Evolutionary conservation across 164 flowering plant genomes (phyloP), one percentile per base, ranked within the genome.

Genomic region (Vitis amurensis): DNA sequence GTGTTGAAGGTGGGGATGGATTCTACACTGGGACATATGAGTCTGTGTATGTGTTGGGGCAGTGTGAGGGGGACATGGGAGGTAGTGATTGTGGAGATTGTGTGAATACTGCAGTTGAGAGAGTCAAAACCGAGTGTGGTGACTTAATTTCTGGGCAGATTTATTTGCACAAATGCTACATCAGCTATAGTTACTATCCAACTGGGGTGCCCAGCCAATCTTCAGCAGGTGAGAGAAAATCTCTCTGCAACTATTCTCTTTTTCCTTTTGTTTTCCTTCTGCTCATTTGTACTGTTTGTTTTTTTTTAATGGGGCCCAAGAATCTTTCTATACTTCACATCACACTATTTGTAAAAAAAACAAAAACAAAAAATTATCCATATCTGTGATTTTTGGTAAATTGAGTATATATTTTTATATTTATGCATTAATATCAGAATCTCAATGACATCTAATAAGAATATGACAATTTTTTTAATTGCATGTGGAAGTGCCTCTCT

Each of bases 141-240:
- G 74, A 78, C 56, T 74, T 88, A 2, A 76, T 82, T 67, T 79
- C 84, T 11, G 92, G 79, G 3, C 90, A 88, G 68, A 60, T 79
- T 12, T 88, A 87, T 74, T 77, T 88, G 8, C 75, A 83, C 13
- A 76, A 73, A 59, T 88, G 92, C 67, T 88, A 76, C 66, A 68
- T 85, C 48, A 87, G 86, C 64, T 88, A 83, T 59, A 81, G 75
- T 69, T 87, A 87, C 10, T 84, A 85, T 71, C 85, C 90, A 1
- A 79, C 69, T 68, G 92, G 90, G 1, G 87, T 82, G 1, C 75
- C 83, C 19, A 71, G 30, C 49, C 57, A 69, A 3, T 57, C 76
- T 59, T 75, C 77, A 15, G 64, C 80, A 9, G 29, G 13, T 63
- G 78, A 80, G 83, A 80, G 77, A 71, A 73, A 58, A 3, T 13